phyloP scores from a whole-genome alignment of 2,329 filamentous ascomycete genomes.

The Trichoderma guizhouense region DNA sequence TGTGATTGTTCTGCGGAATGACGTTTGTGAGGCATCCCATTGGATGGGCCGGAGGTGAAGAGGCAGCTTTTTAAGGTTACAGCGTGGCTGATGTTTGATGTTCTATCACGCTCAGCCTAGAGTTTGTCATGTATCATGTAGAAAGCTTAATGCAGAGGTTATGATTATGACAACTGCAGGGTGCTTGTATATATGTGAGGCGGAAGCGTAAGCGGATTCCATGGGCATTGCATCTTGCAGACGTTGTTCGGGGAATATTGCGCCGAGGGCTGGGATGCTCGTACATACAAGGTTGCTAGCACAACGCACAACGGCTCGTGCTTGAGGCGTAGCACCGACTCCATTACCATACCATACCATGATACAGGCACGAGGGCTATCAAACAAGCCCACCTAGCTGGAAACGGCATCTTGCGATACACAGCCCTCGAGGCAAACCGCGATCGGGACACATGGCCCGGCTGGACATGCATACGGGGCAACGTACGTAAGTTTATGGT shows the following conservation, averaged over 20 bases:
- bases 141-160: neutral
- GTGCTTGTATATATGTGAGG: neutral
- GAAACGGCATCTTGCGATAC: neutral
- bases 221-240: neutral
- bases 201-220: neutral
- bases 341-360: neutral
- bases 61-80: neutral
- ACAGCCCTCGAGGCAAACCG: neutral
- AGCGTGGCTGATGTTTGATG: neutral
- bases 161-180: neutral
- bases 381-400: neutral
- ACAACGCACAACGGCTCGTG: neutral
- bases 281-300: neutral
- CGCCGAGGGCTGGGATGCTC: neutral
- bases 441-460: neutral
- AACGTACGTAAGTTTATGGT: neutral
- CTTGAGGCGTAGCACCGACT: neutral
- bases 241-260: neutral
- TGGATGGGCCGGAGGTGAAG: neutral
- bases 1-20: neutral
- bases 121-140: neutral
- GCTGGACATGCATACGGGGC: neutral
- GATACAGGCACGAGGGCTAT: neutral
- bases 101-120: neutral
- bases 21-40: constrained; percentile 5